phyloP scores from a whole-genome alignment of 2,329 filamentous ascomycete genomes.

The Dichotomopilus funicola region DNA sequence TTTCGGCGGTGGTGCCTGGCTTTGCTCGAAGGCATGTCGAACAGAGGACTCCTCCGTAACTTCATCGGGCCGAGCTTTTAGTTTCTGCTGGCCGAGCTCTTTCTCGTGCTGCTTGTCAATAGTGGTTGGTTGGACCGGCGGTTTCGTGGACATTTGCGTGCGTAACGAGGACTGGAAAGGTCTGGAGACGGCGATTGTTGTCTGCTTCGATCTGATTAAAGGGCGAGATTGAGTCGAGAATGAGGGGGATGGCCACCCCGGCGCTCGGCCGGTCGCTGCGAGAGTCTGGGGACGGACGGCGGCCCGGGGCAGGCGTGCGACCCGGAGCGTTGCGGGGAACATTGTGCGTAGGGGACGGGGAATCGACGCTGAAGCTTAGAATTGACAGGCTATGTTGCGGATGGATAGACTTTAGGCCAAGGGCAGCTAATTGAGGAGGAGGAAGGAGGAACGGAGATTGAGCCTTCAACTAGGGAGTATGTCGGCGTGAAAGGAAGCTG shows the following conservation, averaged over 20 bases:
- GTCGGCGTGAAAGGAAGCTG: too few relatives aligned
- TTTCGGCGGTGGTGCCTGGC: conserved; percentile 16
- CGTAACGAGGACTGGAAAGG: conserved; percentile 4
- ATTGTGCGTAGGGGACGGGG: not conserved
- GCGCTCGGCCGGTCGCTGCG: not conserved
- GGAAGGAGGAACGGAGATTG: too few relatives aligned
- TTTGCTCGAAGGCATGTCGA: conserved; percentile 43
- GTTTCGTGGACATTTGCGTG: conserved; percentile 22
- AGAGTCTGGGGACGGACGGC: conserved; percentile 1
- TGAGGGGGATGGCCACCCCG: not conserved
- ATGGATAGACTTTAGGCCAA: too few relatives aligned
- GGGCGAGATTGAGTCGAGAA: not conserved
- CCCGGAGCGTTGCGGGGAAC: conserved; percentile 18
- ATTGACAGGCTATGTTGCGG: too few relatives aligned
- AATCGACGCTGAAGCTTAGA: too few relatives aligned
- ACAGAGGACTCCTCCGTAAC: conserved; percentile 55
- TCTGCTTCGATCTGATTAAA: not conserved
- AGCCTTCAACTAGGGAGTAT: too few relatives aligned
- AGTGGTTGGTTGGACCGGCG: conserved; percentile 27
- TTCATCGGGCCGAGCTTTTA: conserved; percentile 52
- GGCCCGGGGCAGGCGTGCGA: conserved; percentile 14
- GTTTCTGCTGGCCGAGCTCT: conserved; percentile 44
- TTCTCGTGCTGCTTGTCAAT: conserved; percentile 53
- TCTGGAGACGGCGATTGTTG: not conserved
- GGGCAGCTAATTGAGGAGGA: too few relatives aligned